phyloP scores from a whole-genome alignment of 2,329 filamentous ascomycete genomes.

The Microdochium nivale region DNA sequence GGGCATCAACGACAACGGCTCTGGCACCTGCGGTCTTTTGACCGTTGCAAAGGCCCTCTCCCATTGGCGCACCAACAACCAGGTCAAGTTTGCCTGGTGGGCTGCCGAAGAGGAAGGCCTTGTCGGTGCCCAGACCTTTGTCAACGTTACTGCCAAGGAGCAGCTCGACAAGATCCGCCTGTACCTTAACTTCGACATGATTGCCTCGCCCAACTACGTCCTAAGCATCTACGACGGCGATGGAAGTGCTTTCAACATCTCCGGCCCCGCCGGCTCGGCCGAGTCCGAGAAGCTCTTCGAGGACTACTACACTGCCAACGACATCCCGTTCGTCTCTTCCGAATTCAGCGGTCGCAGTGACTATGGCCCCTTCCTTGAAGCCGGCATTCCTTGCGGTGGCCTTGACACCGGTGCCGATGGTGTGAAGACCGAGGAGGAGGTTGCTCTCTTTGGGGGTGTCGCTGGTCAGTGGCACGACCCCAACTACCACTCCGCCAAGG shows the following conservation, averaged over 20 bases:
- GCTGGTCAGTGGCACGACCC: conserved; percentile 44
- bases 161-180: conserved; percentile 48
- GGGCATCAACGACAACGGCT: conserved; percentile 60
- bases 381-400: conserved; percentile 46
- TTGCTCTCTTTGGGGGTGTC: conserved; percentile 41
- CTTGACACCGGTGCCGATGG: conserved; percentile 52
- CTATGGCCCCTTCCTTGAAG: conserved; percentile 49
- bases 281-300: conserved; percentile 41
- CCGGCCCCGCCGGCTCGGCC: conserved; percentile 42
- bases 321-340: conserved; percentile 35
- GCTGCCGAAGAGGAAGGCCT: conserved; percentile 55
- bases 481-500: conserved; percentile 46
- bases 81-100: conserved; percentile 58
- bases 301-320: conserved; percentile 32
- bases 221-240: conserved; percentile 35
- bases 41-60: conserved; percentile 51
- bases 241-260: conserved; percentile 39
- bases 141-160: conserved; percentile 31
- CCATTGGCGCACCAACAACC: conserved; percentile 46
- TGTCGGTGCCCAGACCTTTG: conserved; percentile 50
- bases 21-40: conserved; percentile 48
- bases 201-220: conserved; percentile 37
- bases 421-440: conserved; percentile 46
- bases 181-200: conserved; percentile 55
- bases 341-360: conserved; percentile 49